Base-by-base conservation (phyloP, 2,329 filamentous ascomycete species). In the Penicillium sp. region DNA sequence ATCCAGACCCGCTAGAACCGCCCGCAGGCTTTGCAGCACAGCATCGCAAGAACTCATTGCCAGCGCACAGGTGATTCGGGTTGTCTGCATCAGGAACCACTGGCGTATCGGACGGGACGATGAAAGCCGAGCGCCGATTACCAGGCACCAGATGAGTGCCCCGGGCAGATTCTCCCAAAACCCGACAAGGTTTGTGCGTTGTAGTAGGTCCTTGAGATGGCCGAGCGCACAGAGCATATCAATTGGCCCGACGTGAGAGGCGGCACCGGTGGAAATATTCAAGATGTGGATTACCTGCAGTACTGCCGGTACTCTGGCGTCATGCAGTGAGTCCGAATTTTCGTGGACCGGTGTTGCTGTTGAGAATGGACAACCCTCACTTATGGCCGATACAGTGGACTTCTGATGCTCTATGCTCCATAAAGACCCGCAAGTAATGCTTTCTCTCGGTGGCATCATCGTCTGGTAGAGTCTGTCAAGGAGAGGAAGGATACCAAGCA, bases 81-180 rank as follows among this genome's bases (percentile, higher is more conserved):
- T 41, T 7, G 48, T 39, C 30, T 53, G 51, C 53, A 56, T 52
- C 13, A 55, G 18, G 28, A 50, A 50, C 50, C 53, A 55, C 39
- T 43, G 51, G 3, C 33, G 48, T 3, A 29, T 8, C 2, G 34
- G 13, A 4, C 40, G 36, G 4, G 32, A 37, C 4, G 32, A 33
- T 16, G 41, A 51, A 16, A 45, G 20, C 17, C 53, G 43, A 21
- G 45, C 38, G 6, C 51, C 49, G 20, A 54, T 45, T 4, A 31
- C 38, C 5, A 54, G 28, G 19, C 47, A 53, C 49, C 51, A 56
- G 8, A 51, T 51, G 13, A 56, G 31, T 17, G 49, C 53, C 4
- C 49, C 53, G 3, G 45, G 48, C 17, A 54, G 29, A 13, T 36
- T 30, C 4, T 38, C 41, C 40, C 52, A 56, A 32, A 47, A 40